Base-by-base conservation (phyloP, 345 rosid species). In the Hypericum androsaemum region DNA sequence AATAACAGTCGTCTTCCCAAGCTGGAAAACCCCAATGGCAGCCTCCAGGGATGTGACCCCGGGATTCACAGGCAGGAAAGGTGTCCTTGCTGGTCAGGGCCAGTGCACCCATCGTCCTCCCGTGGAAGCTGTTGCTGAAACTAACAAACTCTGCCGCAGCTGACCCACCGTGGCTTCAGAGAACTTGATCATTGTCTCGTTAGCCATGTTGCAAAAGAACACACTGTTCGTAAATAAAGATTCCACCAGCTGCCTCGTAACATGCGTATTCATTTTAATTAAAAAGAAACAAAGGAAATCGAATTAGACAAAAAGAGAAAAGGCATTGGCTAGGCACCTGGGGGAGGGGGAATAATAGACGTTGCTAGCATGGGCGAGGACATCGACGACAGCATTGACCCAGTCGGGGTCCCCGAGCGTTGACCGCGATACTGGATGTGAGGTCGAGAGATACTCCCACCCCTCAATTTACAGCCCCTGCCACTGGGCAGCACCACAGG, bases 31-130 rank as follows among this genome's bases (percentile, higher is more conserved):
- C 10, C 81, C 78, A 6, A 43, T 66, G 11, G 96, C 72, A 8
- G 89, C 80, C 56, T 92, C 96, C 42, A 85, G 59, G 64, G 88
- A 92, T 41, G 83, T 82, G 39, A 84, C 96, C 46, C 96, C 98
- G n/a, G 98, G 94, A 96, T 87, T 88, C 59, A 92, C 83, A 39
- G 98, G 98, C 58, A 87, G 88, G 51, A 88, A 84, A 54, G 98
- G 98, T 22, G 71, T 76, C 86, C 75, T 92, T 92, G 74, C 96
- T 92, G 17, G 98, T 92, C 68, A 92, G 62, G 65, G 98, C 95
- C 39, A 92, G 81, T 37, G 96, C 81, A 15, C 98, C 96, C 59
- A 92, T 74, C 49, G 98, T 84, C 77, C 98, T 78, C 22, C 98
- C 98, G 64, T 92, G 98, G 75, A 92, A 92, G 60, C 94, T 68